Base-by-base conservation (phyloP, 805 yeast species). In the Jamesozyma hellenica region DNA sequence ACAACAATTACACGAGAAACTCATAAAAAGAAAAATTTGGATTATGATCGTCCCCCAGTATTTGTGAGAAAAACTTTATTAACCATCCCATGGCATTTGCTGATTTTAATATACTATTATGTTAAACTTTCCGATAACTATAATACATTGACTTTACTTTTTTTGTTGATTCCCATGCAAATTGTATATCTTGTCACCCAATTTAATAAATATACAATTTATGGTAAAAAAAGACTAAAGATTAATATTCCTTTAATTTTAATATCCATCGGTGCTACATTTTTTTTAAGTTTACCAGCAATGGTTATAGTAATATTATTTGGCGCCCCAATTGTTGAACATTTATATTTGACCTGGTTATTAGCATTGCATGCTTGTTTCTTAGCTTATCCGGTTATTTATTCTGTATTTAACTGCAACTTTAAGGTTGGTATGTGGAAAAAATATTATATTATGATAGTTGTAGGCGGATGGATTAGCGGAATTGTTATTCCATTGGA, bases 401-500 rank as follows among this genome's bases (percentile, higher is more conserved):
- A 82, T 25, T 63, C 77, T 12, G 77, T 77, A 41, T 61, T 73
- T 30, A 61, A 65, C 19, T 64, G 78, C 17, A 77, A 77, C 47
- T 64, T 73, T 28, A 61, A 65, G 25, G 56, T 68, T 51, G 78
- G 79, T 21, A 45, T 60, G 28, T 60, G 62, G 53, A 65, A 56
- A 39, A 61, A 56, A 38, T 61, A 60, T 35, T 57, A 60, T 18
- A 48, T 60, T 11, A 41, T 55, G 19, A 53, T 64, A 8, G 60
- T 59, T 5, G 37, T 81, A 10, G 95, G 96, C 1, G 77, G 88
- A 6, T 90, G 97, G 97, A 48, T 86, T 1, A 96, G 97, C 13
- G 95, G 90, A 3, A 60, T 84, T 28, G 97, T 95, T 1, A 87
- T 92, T 42, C 96, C 97, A 0, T 68, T 92, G 43, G 98, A 90